A percentile compares a stretch with the other conserved stretches of the same genome.
Evolutionary conservation across 306 rosid genomes (phyloP).

Genomic region (Lotus japonicus): DNA sequence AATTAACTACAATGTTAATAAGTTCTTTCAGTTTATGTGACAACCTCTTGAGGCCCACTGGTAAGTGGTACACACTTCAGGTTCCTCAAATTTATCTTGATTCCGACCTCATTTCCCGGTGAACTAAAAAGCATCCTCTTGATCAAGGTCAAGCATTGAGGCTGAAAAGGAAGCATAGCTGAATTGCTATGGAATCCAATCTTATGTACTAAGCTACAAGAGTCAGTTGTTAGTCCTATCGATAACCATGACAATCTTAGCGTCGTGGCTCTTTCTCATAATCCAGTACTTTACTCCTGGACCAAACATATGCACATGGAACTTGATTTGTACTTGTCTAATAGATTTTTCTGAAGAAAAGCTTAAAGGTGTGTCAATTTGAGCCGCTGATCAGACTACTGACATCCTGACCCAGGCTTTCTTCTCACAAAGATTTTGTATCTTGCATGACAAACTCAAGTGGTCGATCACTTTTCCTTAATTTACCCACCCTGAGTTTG

Average conservation of each 20-base stretch:
- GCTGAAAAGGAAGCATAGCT: neutral
- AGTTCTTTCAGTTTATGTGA: neutral
- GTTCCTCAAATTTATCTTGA: neutral
- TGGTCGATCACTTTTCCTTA: neutral
- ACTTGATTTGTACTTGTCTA: neutral
- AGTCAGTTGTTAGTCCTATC: neutral
- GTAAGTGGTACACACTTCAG: neutral
- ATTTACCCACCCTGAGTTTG: neutral
- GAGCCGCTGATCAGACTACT: neutral
- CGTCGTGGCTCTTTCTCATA: neutral
- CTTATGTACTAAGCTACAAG: neutral
- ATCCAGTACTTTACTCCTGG: neutral
- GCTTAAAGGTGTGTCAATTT: neutral
- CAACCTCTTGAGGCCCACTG: neutral
- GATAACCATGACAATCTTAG: neutral
- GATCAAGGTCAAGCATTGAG: neutral
- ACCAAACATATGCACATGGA: neutral
- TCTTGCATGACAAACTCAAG: neutral
- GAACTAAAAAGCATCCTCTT: neutral
- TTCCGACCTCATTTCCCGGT: neutral
- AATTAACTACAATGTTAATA: neutral
- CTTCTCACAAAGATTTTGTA: neutral
- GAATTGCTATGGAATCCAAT: neutral
- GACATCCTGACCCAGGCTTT: neutral
- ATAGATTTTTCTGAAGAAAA: neutral